Base-by-base conservation (phyloP, 257 asterid genomes). In the Solanum megistacrolobum region DNA sequence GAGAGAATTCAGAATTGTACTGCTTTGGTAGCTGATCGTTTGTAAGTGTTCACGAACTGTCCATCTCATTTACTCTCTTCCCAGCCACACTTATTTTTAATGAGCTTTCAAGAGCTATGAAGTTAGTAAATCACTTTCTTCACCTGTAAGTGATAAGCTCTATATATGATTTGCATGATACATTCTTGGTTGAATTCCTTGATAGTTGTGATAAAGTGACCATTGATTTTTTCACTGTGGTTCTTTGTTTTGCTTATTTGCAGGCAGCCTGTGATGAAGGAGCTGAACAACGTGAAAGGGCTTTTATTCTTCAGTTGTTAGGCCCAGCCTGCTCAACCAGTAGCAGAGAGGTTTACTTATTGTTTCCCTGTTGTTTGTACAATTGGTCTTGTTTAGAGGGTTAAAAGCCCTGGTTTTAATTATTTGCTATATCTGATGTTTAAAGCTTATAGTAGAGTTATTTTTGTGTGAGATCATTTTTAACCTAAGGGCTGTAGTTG, bases 261-360 rank as follows among this genome's bases (percentile, higher is more conserved):
- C 95, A 97, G 99, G 98, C 91, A 46, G 99, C 99, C 83, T 93
- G 94, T 71, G 94, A 95, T 86, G 98, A 95, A 87, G 95, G 85
- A 87, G 96, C 93, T 87, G 98, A 95, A 90, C 94, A 89, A 74
- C 91, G 72, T 90, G 99, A 95, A 92, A 93, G 97, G 87, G 95
- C 94, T 83, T 97, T 97, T 89, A 84, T 95, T 89, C 96, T 97
- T 90, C 97, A 94, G 86, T 92, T 97, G 86, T 92, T 96, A 85
- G 91, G 91, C 83, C 92, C 95, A 81, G 87, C 95, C 69, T 74
- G 92, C 88, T 71, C 76, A 41, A 81, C 87, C 34, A 91, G 86
- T 89, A 90, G 90, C 91, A 83, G 78, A 91, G 98, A 95, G 98
- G 98, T 97, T 92, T 86, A 65, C n/a, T 82, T 72, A 74, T 16